phyloP scores from a whole-genome alignment of 768 basidiomycete genomes.

The Podaxis sp. region DNA sequence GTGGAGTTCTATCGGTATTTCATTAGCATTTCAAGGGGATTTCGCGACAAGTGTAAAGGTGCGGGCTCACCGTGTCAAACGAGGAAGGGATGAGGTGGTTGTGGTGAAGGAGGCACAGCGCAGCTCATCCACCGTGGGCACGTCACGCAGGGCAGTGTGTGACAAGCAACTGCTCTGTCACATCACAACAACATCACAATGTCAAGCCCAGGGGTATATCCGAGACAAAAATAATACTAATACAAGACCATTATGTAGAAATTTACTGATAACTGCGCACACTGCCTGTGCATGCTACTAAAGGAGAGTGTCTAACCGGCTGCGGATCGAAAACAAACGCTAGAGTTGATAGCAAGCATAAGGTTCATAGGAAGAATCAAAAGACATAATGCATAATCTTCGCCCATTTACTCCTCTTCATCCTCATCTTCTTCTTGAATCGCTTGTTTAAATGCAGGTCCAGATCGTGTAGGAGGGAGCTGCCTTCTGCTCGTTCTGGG shows the following conservation, averaged over 20 bases:
- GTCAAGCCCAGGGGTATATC: background rate
- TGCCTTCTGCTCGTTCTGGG: constrained; percentile 61
- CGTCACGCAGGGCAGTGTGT: constrained; percentile 5
- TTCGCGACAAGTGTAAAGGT: background rate
- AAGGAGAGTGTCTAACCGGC: background rate
- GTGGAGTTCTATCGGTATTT: constrained; percentile 26
- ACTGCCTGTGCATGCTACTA: constrained; percentile 1
- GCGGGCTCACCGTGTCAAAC: constrained; percentile 39
- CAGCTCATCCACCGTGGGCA: constrained; percentile 8
- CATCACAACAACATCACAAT: background rate
- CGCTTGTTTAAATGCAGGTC: constrained; percentile 65
- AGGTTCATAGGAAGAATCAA: constrained; percentile 3
- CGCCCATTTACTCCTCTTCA: constrained; percentile 51
- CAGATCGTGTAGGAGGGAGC: constrained; percentile 65
- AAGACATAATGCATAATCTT: constrained; percentile 10
- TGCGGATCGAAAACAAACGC: background rate
- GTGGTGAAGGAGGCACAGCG: constrained; percentile 16
- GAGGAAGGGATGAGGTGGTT: constrained; percentile 24
- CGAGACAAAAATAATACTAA: background rate
- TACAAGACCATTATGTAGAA: constrained; percentile 4
- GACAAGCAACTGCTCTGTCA: constrained; percentile 2
- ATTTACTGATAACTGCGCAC: constrained; percentile 2
- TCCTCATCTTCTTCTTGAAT: constrained; percentile 88
- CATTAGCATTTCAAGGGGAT: background rate
- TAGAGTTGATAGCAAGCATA: constrained; percentile 3